Base-by-base conservation (phyloP, 23 red algal species). In the Gracilaria caudata region DNA sequence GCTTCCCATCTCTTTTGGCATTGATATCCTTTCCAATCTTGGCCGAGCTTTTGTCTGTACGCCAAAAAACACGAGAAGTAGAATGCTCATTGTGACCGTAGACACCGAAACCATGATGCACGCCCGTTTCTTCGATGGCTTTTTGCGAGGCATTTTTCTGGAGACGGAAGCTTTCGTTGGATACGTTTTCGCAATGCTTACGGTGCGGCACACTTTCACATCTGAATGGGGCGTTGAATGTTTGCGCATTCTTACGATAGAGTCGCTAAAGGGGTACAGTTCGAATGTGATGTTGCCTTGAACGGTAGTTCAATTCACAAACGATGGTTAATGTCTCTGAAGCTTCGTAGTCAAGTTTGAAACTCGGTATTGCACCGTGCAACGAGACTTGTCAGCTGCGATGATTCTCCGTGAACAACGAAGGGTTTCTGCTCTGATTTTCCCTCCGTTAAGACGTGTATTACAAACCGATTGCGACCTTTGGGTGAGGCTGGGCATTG, bases 1-100 rank as follows among this genome's bases (percentile, higher is more conserved):
- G 38, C 70, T 75, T 24, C 39, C 29, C 70, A 75, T 75, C 70
- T 75, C 70, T 4, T 75, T 36, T 47, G 70, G 70, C 70, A 75
- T 49, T 75, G 37, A 21, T 13, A 75, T 36, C 13, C 70, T 23
- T 47, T 75, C 70, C 24, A 75, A 49, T 36, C 40, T 47, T 47
- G 39, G 70, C 2, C 39, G 70, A 26, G 13, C 16, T 7, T 26
- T 26, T 23, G 21, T 5, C 70, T n/a, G 37, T 33, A 53, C 49
- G 49, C 43, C 25, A 3, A 17, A 29, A 49, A 75, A 28, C 37
- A 49, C 13, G 70, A 75, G 11, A 24, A 75, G 25, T 14, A 75
- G 13, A 49, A 75, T 21, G 68, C n/a, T 73, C 37, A 73, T 26
- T 5, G 12, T 47, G 6, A 29, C 19, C 37, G 43, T 29, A 16